These are phyloP conservation scores for Piloderma croceum DNA, from an alignment of 768 basidiomycete genomes.

Conservation along the genomic window DNA sequence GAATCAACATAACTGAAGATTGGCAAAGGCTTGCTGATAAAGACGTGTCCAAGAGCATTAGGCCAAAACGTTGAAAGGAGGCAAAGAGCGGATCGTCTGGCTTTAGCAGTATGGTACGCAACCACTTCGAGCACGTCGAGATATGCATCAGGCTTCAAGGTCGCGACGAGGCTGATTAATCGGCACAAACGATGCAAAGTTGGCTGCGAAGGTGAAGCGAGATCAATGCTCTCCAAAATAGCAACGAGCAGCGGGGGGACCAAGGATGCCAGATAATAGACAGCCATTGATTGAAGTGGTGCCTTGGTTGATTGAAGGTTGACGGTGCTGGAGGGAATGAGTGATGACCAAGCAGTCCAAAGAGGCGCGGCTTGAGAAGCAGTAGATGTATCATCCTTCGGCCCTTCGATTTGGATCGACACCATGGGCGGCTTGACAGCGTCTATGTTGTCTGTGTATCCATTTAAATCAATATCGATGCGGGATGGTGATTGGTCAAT, in stretches of 20 bases:
- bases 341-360: constrained; percentile 27
- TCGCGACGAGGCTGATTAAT: constrained; percentile 48
- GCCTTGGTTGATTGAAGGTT: constrained; percentile 48
- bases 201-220: constrained; percentile 26
- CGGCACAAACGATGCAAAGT: constrained; percentile 46
- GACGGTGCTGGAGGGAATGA: constrained; percentile 9
- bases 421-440: constrained; percentile 33
- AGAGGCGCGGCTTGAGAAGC: not conserved
- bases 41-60: constrained; percentile 58
- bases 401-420: constrained; percentile 59
- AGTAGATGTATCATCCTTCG: constrained; percentile 18
- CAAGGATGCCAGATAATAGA: constrained; percentile 60
- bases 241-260: constrained; percentile 57
- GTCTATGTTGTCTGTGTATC: constrained; percentile 7
- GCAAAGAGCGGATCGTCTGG: constrained; percentile 50
- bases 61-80: constrained; percentile 65
- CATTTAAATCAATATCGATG: too few relatives aligned
- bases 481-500: too few relatives aligned
- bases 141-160: constrained; percentile 61
- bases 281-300: constrained; percentile 45
- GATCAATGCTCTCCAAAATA: constrained; percentile 53
- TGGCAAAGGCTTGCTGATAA: constrained; percentile 50
- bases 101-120: constrained; percentile 55
- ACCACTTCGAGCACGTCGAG: constrained; percentile 67
- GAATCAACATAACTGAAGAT: constrained; percentile 27